A percentile compares a stretch with the other conserved stretches of the same genome.
Conservation (phyloP, 176 grass and related monocot genomes). For the Calamus simplicifolius region DNA sequence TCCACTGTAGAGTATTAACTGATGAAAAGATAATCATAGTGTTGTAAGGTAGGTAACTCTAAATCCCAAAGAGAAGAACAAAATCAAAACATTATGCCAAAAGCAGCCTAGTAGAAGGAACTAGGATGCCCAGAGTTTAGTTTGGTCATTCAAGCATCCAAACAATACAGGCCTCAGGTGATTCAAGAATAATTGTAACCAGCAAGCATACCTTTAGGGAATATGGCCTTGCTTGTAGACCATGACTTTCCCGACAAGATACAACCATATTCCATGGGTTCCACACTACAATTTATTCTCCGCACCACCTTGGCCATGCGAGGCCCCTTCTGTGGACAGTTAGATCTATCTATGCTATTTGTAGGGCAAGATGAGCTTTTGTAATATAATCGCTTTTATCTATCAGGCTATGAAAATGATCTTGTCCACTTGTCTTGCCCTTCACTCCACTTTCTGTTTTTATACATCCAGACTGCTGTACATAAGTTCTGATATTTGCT, state of each 20-base stretch:
- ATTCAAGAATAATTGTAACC: background rate
- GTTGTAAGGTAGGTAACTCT: no score
- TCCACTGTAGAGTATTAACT: conserved; percentile 2
- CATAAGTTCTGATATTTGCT: background rate
- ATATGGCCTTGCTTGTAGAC: conserved; percentile 70
- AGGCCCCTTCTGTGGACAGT: conserved; percentile 51
- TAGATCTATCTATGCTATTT: conserved; percentile 5
- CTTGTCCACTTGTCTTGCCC: background rate
- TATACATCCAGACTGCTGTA: background rate
- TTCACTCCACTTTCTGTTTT: conserved; percentile 2
- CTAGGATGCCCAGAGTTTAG: no score
- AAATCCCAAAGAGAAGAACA: no score
- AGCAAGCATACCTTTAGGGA: conserved; percentile 71
- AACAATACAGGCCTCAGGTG: no score
- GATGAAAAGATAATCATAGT: no score
- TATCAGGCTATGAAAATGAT: background rate
- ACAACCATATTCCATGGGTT: conserved; percentile 72
- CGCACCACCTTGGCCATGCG: conserved; percentile 77
- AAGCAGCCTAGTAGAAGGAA: no score
- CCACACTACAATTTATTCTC: conserved; percentile 61
- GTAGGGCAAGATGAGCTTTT: conserved; percentile 2
- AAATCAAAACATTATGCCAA: no score
- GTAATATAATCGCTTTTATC: conserved; percentile 12
- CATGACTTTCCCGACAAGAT: conserved; percentile 62
- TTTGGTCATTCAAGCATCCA: no score